These are phyloP conservation scores for Lactarius hengduanensis DNA, from an alignment of 768 basidiomycete species.

Conservation along the genomic window DNA sequence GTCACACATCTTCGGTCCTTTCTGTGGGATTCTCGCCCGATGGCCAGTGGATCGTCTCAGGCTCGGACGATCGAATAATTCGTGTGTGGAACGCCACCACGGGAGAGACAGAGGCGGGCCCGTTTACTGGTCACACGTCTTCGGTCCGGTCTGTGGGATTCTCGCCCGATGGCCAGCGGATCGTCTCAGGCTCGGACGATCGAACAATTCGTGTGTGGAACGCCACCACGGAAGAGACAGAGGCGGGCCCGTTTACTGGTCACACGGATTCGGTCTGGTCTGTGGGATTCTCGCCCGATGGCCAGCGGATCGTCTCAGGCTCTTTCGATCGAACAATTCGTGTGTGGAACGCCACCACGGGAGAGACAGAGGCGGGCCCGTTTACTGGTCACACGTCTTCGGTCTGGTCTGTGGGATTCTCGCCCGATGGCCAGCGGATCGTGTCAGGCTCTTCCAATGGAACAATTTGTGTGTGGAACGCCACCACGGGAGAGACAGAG, in stretches of 20 bases:
- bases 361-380: not conserved
- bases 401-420: not conserved
- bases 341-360: conserved; percentile 7
- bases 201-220: conserved; percentile 8
- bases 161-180: conserved; percentile 27
- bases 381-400: not conserved
- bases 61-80: not conserved
- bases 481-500: not conserved
- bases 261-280: not conserved
- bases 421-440: conserved; percentile 29
- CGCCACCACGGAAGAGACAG: not conserved
- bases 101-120: not conserved
- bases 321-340: not conserved
- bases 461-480: too few species aligned
- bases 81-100: not conserved
- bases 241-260: conserved; percentile 1
- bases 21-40: conserved; percentile 21
- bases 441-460: conserved; percentile 15
- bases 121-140: conserved; percentile 2
- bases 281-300: not conserved
- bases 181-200: conserved; percentile 17
- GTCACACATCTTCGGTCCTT: not conserved
- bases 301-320: conserved; percentile 30
- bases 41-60: conserved; percentile 19
- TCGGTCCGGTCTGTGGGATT: not conserved